Conservation (phyloP, 2,329 filamentous ascomycete species). For the Lecanicillium sp. region DNA sequence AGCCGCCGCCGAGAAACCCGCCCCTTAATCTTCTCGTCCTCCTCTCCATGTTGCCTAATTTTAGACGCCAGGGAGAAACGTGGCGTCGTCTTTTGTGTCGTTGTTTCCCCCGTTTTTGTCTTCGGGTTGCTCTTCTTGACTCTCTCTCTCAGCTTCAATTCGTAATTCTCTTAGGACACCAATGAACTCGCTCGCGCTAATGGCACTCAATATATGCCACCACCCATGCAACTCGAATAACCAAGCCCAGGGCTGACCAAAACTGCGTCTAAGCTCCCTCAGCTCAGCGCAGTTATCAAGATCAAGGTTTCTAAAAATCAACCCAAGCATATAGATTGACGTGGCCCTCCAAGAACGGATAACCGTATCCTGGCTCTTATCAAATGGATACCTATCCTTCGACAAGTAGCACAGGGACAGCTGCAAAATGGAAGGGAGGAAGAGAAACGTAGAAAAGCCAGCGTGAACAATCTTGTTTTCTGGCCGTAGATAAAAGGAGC, state of each 20-base stretch:
- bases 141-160: slow-evolving; percentile 13
- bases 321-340: slow-evolving; percentile 32
- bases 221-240: slow-evolving; percentile 52
- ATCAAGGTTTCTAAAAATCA: slow-evolving; percentile 49
- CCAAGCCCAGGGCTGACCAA: slow-evolving; percentile 48
- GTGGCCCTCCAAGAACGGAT: slow-evolving; percentile 20
- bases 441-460: slow-evolving; percentile 29
- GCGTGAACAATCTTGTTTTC: slow-evolving; percentile 35
- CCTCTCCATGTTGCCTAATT: too few species aligned
- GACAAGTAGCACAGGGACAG: slow-evolving; percentile 25
- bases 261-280: slow-evolving; percentile 29
- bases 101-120: too few species aligned
- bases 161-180: slow-evolving; percentile 19
- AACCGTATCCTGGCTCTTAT: slow-evolving; percentile 17
- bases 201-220: slow-evolving; percentile 55
- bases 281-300: slow-evolving; percentile 42
- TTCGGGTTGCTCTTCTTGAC: slow-evolving; percentile 2
- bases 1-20: background rate
- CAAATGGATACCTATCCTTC: slow-evolving; percentile 18
- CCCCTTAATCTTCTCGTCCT: too few species aligned
- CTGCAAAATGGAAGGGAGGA: slow-evolving; percentile 21
- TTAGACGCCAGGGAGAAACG: too few species aligned
- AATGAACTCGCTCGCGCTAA: slow-evolving; percentile 39
- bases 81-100: too few species aligned
- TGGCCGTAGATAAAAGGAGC: slow-evolving; percentile 32